A percentile compares a stretch with the other conserved stretches of the same genome.
Conservation (phyloP, 78 protist species). For the Planoprotostelium fungivorum region DNA sequence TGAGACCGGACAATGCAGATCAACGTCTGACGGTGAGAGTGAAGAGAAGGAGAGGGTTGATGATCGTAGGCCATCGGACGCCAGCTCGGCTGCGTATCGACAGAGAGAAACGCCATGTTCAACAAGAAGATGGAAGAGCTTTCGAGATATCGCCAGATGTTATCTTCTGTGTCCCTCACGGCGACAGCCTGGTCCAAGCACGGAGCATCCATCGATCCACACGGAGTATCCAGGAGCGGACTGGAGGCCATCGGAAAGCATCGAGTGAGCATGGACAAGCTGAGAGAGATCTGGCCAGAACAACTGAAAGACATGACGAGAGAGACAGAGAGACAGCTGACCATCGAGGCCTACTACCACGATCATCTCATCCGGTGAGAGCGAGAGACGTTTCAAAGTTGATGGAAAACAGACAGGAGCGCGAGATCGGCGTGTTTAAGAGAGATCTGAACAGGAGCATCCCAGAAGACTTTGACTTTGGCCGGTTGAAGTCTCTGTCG, state of each 20-base stretch:
- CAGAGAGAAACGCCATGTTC: not conserved
- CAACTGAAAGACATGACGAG: not conserved
- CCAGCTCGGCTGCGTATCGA: not conserved
- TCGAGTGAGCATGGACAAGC: not conserved
- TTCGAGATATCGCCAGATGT: too few relatives aligned
- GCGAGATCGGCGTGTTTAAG: not conserved
- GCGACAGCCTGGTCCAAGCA: not conserved
- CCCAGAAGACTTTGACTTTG: not conserved
- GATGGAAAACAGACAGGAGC: not conserved
- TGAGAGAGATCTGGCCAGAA: not conserved
- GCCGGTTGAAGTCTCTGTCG: not conserved
- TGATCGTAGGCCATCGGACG: not conserved
- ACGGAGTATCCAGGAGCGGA: not conserved
- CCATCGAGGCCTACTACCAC: not conserved
- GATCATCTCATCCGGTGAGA: not conserved
- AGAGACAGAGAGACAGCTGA: not conserved
- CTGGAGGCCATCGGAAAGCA: not conserved
- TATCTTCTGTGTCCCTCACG: not conserved
- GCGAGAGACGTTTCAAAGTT: too few relatives aligned
- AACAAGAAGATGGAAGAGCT: not conserved
- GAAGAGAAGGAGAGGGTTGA: not conserved
- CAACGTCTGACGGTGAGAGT: slow-evolving; percentile 66
- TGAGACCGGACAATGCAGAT: slow-evolving; percentile 91
- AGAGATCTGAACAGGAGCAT: not conserved
- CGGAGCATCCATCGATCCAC: not conserved